Conservation (phyloP, 768 basidiomycete species). For the Suillus cothurnatus region DNA sequence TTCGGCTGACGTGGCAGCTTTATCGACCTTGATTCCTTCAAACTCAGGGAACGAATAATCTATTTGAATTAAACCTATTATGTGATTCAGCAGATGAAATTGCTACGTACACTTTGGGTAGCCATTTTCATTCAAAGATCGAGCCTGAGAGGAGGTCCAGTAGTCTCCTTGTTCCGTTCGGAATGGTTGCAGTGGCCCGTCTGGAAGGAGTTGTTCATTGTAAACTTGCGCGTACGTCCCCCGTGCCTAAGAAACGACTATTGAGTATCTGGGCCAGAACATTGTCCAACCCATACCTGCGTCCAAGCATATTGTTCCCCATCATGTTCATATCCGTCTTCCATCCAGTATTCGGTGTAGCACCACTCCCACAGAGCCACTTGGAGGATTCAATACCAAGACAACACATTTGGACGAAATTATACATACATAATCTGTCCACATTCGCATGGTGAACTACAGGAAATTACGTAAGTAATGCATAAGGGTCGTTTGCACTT, state of each 20-base stretch:
- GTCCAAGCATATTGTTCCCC: slow-evolving; percentile 22
- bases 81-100: background rate
- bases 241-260: slow-evolving; percentile 9
- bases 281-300: slow-evolving; percentile 17
- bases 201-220: slow-evolving; percentile 22
- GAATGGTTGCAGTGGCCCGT: slow-evolving; percentile 27
- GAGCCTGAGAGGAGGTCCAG: slow-evolving; percentile 27
- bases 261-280: background rate
- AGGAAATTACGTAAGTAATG: background rate
- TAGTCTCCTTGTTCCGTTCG: slow-evolving; percentile 25
- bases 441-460: slow-evolving; percentile 29
- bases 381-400: slow-evolving; percentile 5
- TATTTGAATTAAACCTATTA: slow-evolving; percentile 6
- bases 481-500: background rate
- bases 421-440: slow-evolving; percentile 24
- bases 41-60: slow-evolving; percentile 33
- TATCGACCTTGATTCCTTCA: slow-evolving; percentile 28
- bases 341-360: slow-evolving; percentile 33
- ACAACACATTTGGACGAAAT: background rate
- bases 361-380: slow-evolving; percentile 35
- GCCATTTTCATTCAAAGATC: slow-evolving; percentile 20
- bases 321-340: slow-evolving; percentile 20
- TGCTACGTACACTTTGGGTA: slow-evolving; percentile 25
- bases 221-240: slow-evolving; percentile 28
- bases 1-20: slow-evolving; percentile 11